Percentiles rank a stretch among this genome's conserved stretches.
phyloP scores from a whole-genome alignment of 2,329 filamentous ascomycete species.

The Tolypocladium guangdongense region DNA sequence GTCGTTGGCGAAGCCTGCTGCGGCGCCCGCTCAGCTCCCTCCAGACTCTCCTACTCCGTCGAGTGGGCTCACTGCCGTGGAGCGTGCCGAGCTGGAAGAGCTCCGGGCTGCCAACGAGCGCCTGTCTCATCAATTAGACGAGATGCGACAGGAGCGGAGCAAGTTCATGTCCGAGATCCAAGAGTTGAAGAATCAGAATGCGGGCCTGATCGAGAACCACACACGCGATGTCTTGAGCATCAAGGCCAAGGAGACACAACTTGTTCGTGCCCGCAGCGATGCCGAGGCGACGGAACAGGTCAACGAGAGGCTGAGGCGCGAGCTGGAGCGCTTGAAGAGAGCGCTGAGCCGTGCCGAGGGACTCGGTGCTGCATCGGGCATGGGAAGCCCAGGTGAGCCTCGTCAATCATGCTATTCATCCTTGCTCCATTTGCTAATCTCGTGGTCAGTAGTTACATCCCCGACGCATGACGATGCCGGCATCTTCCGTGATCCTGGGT shows the following conservation, averaged over 20 bases:
- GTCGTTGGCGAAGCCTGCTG: constrained; percentile 66
- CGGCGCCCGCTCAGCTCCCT: constrained; percentile 36
- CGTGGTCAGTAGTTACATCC: constrained; percentile 30
- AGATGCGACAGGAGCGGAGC: constrained; percentile 69
- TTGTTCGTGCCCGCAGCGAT: constrained; percentile 84
- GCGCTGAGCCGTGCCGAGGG: constrained; percentile 58
- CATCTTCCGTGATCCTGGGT: constrained; percentile 44
- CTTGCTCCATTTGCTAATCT: neutral
- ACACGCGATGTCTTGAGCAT: constrained; percentile 91
- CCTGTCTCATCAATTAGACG: constrained; percentile 63
- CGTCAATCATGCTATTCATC: constrained; percentile 3
- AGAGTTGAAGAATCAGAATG: constrained; percentile 94
- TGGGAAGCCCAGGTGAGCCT: constrained; percentile 25
- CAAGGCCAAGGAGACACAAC: constrained; percentile 95
- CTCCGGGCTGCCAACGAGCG: constrained; percentile 75
- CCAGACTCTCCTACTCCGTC: constrained; percentile 47
- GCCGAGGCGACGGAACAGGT: constrained; percentile 79
- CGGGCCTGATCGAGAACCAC: constrained; percentile 92
- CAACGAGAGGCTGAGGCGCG: constrained; percentile 72
- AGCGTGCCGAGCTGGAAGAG: constrained; percentile 86
- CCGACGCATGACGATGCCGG: constrained; percentile 47
- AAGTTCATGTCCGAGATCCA: constrained; percentile 79
- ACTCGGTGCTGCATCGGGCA: constrained; percentile 26
- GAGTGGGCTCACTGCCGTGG: constrained; percentile 63
- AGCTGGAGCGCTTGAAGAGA: constrained; percentile 88